Percentiles rank a stretch among this genome's conserved stretches.
These are phyloP conservation scores for Infundibulicybe gibba DNA, from an alignment of 768 basidiomycete genomes.

Conservation along the genomic window DNA sequence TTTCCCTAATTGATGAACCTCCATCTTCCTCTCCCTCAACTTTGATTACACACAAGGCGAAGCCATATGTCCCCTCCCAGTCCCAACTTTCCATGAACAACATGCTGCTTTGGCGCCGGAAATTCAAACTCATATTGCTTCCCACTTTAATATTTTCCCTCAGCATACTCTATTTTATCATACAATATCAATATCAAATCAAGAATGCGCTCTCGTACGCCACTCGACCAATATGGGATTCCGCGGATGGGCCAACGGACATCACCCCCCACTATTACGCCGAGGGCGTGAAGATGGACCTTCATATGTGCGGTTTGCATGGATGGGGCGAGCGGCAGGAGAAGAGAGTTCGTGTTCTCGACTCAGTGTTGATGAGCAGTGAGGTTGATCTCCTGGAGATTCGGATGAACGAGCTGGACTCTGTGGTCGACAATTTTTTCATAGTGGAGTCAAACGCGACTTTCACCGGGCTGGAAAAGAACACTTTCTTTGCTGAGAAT, in stretches of 20 bases:
- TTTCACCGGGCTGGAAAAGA: constrained; percentile 58
- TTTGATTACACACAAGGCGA: too few relatives aligned
- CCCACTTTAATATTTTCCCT: constrained; percentile 25
- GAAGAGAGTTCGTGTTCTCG: constrained; percentile 40
- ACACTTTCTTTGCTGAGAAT: constrained; percentile 44
- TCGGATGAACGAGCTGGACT: constrained; percentile 55
- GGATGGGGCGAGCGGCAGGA: constrained; percentile 42
- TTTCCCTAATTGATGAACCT: too few relatives aligned
- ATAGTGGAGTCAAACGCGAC: constrained; percentile 60
- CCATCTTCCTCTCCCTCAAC: too few relatives aligned
- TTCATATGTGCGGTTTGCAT: constrained; percentile 46
- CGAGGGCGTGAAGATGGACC: constrained; percentile 43
- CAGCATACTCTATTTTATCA: constrained; percentile 28
- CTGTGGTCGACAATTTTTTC: constrained; percentile 55
- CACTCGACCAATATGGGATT: constrained; percentile 60
- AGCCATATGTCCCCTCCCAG: too few relatives aligned
- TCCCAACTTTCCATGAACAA: too few relatives aligned
- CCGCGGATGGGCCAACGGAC: constrained; percentile 39
- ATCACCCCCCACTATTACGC: constrained; percentile 55
- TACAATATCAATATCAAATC: constrained; percentile 45
- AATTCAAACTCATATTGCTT: constrained; percentile 27
- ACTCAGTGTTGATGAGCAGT: constrained; percentile 59
- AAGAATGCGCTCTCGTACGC: constrained; percentile 51
- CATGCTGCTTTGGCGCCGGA: constrained; percentile 21
- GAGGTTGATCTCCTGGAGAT: constrained; percentile 64